Evolutionary conservation across 78 protist species (phyloP), one percentile per base, ranked within the genome.

Genomic region (Polysphondylium violaceum): DNA sequence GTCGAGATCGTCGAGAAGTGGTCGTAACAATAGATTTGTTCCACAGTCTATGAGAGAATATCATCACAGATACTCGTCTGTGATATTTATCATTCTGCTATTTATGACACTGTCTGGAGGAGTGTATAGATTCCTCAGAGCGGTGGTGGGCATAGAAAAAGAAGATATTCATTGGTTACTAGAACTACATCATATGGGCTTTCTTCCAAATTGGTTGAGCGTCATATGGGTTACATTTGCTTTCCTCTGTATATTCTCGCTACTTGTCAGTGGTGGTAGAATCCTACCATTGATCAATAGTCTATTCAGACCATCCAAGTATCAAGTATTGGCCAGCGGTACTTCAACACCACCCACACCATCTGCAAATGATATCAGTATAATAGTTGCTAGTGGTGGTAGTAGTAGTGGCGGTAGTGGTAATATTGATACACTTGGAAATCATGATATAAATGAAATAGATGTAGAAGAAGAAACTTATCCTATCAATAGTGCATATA

Each of bases 101-200:
- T 83, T 27, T 44, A 83, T 83, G 91, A 71, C 69, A 12, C 12
- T 74, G 0, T 69, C 91, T 2, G 91, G 91, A 2, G 64, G 55
- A n/a, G 7, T 58, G 12, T 83, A 83, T 58, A 58, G 91, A 59
- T 83, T 83, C 55, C 40, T 60, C 11, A 67, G 91, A 44, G 59
- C 55, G 55, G 91, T 61, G 55, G 0, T 69, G 12, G 59, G 61
- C n/a, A 56, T 83, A 17, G 63, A 69, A 50, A 83, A 83, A 44
- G 19, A 58, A 23, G 12, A 33, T 2, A 44, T 83, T 31, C 33
- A 36, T 14, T 83, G 68, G 71, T 36, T 83, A 21, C 16, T 83
- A n/a, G 5, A 55, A 1, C 25, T 83, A n/a, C 91, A 83, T 71
- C 53, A 65, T 7, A 72, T 83, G 60, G 44, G 23, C 4, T 83